A percentile compares a stretch with the other conserved stretches of the same genome.
These are phyloP conservation scores for Botryotinia globosa DNA, from an alignment of 2,329 filamentous ascomycete species.

Conservation along the genomic window DNA sequence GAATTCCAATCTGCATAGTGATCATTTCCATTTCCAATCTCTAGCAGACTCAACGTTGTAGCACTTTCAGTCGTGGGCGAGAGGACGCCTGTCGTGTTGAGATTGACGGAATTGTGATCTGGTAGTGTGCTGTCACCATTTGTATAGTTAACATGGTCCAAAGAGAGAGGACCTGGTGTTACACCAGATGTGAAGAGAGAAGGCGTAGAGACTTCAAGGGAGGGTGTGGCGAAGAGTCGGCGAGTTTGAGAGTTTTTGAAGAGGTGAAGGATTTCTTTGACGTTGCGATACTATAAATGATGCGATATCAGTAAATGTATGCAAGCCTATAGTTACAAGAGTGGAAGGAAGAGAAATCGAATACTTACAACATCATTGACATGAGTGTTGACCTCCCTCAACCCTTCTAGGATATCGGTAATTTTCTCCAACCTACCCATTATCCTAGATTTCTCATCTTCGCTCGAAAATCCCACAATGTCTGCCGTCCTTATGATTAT, in stretches of 20 bases:
- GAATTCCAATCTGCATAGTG: constrained; percentile 11
- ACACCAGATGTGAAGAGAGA: background rate
- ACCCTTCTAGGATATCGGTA: constrained; percentile 9
- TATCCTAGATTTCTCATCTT: constrained; percentile 7
- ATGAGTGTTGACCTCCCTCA: constrained; percentile 16
- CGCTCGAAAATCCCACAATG: constrained; percentile 6
- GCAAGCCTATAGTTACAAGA: too few species aligned
- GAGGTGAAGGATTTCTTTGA: constrained; percentile 12
- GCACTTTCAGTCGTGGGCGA: constrained; percentile 6
- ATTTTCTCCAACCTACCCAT: constrained; percentile 1
- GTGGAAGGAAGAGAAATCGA: background rate
- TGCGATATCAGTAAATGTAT: background rate
- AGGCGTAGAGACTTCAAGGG: background rate
- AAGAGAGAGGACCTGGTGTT: background rate
- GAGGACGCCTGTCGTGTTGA: background rate
- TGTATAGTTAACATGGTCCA: background rate
- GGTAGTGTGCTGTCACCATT: background rate
- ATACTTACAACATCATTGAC: constrained; percentile 18
- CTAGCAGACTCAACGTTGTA: background rate
- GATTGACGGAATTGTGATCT: background rate
- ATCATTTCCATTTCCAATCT: constrained; percentile 4
- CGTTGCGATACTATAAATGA: background rate
- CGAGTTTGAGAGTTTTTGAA: background rate
- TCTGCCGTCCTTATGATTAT: constrained; percentile 13
- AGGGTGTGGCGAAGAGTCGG: background rate